These are phyloP conservation scores for Saccharomycopsis malanga DNA, from an alignment of 805 yeast species.

Conservation along the genomic window DNA sequence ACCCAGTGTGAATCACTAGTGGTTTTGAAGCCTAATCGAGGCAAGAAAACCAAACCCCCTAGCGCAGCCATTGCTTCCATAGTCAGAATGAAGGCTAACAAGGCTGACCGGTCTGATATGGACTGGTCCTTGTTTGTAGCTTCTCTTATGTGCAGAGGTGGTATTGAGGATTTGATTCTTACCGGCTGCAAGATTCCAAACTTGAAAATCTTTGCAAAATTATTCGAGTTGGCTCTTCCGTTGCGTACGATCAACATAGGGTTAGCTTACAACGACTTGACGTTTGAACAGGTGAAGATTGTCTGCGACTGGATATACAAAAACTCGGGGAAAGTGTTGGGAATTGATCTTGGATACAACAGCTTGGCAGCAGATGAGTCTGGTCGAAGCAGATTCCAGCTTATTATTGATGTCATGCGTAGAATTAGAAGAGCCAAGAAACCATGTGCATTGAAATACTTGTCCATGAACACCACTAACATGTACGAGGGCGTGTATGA, in stretches of 20 bases:
- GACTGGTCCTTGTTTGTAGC: constrained; percentile 81
- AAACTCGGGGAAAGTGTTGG: constrained; percentile 40
- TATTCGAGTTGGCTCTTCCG: constrained; percentile 58
- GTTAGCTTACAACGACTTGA: constrained; percentile 67
- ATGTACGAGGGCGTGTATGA: constrained; percentile 5
- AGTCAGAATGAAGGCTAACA: constrained; percentile 33
- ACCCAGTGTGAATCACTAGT: constrained; percentile 43
- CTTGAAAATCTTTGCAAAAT: constrained; percentile 45
- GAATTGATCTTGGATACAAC: constrained; percentile 80
- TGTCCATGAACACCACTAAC: constrained; percentile 19
- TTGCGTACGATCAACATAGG: constrained; percentile 60
- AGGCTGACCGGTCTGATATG: constrained; percentile 52
- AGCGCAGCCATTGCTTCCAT: constrained; percentile 15
- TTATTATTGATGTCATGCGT: neutral
- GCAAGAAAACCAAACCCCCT: neutral
- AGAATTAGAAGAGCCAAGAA: constrained; percentile 15
- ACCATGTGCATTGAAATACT: constrained; percentile 11
- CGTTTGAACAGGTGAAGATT: constrained; percentile 47
- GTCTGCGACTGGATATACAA: constrained; percentile 53
- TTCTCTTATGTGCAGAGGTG: constrained; percentile 65
- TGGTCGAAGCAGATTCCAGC: constrained; percentile 5
- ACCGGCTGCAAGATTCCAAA: constrained; percentile 69
- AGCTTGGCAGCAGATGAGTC: constrained; percentile 40
- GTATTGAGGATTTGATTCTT: constrained; percentile 71
- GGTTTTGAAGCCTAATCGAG: constrained; percentile 17